Base-by-base conservation (phyloP, 345 rosid species). In the Linum trigynum region DNA sequence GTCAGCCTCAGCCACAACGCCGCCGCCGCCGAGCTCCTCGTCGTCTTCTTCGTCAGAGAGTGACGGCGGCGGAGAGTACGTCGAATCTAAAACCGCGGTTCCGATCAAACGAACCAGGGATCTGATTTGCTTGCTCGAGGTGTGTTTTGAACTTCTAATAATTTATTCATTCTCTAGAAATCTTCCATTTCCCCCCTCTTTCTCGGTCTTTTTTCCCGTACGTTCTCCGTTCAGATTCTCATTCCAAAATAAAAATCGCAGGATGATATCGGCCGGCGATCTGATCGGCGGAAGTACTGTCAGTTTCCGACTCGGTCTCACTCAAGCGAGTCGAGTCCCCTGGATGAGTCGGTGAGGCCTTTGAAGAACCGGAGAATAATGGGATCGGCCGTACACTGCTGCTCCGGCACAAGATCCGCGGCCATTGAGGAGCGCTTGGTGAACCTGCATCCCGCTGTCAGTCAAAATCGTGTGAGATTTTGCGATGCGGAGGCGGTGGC, bases 21-120 rank as follows among this genome's bases (percentile, higher is more conserved):
- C 72, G 9, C 48, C 82, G 10, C 70, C 90, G 6, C 68, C 67
- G 43, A 71, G 75, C 42, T 74, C 79, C 9, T 45, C 51, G 10
- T 71, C 74, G 11, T 71, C 62, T 55, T 62, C 56, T 53, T 64
- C 62, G 39, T n/a, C 82, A 8, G 72, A 81, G 23, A 78, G 76
- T 65, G 82, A 69, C 4, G 68, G 32, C 32, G 32, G 48, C n/a
- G 59, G 50, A 53, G 59, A 61, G 5, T 23, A 1, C 55, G 50
- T 59, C 2, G 69, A 64, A 17, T 67, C 75, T 12, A 62, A 40
- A 10, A 61, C 62, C 4, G 61, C 16, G 2, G 65, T 64, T 17
- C 39, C 79, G 3, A 41, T 67, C 70, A 80, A 82, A 72, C 70
- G 79, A 39, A 50, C 35, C 64, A 65, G 67, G 2, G 61, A 77